phyloP scores from a whole-genome alignment of 2,329 filamentous ascomycete species.

The Colletotrichum sp. region DNA sequence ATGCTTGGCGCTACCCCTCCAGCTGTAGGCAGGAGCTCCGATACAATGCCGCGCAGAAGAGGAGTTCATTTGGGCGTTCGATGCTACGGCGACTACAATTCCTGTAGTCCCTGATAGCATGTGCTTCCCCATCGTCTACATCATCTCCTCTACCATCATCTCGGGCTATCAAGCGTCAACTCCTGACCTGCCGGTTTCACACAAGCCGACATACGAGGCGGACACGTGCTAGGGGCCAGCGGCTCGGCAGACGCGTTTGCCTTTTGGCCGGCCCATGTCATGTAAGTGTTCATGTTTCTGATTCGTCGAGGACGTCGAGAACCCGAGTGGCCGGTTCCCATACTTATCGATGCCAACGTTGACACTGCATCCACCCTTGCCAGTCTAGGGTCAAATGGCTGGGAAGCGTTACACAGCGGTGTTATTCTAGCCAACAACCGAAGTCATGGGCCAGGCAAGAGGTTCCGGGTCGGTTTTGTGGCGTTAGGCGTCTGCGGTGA shows the following conservation, averaged over 20 bases:
- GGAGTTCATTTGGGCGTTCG: accelerated
- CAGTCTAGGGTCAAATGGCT: neutral
- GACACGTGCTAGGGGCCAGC: neutral
- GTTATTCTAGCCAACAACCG: neutral
- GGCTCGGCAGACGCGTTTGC: neutral
- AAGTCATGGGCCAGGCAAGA: neutral
- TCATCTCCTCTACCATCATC: neutral
- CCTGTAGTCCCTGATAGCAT: neutral
- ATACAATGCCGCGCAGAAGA: neutral
- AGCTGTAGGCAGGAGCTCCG: neutral
- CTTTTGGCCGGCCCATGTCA: neutral
- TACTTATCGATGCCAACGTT: neutral
- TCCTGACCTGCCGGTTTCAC: neutral
- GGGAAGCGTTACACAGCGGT: neutral
- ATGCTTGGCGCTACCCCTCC: neutral
- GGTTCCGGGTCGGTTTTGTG: neutral
- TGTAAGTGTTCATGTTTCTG: neutral
- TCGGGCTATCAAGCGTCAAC: neutral
- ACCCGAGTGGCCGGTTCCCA: neutral
- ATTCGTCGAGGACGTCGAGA: neutral
- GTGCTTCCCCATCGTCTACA: neutral
- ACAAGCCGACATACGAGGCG: neutral
- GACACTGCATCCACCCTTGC: neutral
- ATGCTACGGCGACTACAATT: neutral
- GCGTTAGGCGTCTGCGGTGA: neutral